Evolutionary conservation across 257 asterid species (phyloP), one percentile per base, ranked within the genome.

Genomic region (Vinca minor): DNA sequence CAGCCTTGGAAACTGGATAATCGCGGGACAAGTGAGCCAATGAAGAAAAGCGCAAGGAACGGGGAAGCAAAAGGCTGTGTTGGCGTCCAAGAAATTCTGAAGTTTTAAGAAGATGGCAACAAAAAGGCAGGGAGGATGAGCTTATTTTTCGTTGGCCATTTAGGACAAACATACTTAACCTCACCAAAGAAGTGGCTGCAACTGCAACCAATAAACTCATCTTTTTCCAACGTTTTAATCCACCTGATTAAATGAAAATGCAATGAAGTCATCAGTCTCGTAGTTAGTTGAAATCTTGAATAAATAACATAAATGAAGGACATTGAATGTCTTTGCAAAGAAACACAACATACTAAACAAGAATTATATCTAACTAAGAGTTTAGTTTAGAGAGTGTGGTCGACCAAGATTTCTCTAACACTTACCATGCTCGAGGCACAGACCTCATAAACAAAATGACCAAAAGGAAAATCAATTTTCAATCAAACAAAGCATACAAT

Each of bases 181-280:
- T 56, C 15, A 1, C 26, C 17, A 56, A 31, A 34, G 41, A 56
- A 15, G 62, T 31, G 42, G 62, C 62, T 29, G 62, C 20, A 31
- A 25, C 42, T 31, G 42, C 41, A 56, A 56, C 14, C 13, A 26
- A 56, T 15, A 56, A 31, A 56, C 62, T 56, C 62, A 56, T 56
- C 62, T 31, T 56, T 32, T 17, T n/a, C 42, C 21, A 25, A 31
- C 42, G 41, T 56, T 56, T 34, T 56, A 17, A 55, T 38, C 25
- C 26, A 5, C 62, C 62, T 56, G 31, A 56, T 56, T 56, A 36
- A 28, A 1, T 54, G 23, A 54, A 4, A 28, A 1, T 29, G 21
- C 25, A 31, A 56, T 31, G 25, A 26, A 26, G 42, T 11, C 29
- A 31, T 17, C 25, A 56, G 23, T 3, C 41, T 17, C 2, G 34